A percentile compares a stretch with the other conserved stretches of the same genome.
phyloP scores from a whole-genome alignment of 164 flowering plant species.

The Buxus sempervirens region DNA sequence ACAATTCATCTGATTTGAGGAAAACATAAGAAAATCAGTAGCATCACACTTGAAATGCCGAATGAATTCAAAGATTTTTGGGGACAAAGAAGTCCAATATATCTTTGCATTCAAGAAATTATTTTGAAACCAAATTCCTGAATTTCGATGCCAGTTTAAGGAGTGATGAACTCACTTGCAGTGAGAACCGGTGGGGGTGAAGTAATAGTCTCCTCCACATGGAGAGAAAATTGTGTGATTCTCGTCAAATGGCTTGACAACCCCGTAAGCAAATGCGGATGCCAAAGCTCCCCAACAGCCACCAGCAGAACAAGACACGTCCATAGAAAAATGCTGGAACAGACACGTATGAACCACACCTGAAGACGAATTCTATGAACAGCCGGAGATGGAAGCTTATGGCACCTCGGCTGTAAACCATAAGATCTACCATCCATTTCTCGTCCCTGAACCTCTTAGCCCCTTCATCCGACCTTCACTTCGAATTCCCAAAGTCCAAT shows the following conservation, averaged over 20 bases:
- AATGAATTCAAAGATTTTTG: too few relatives aligned
- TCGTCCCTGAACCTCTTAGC: constrained; percentile 34
- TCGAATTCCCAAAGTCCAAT: not conserved
- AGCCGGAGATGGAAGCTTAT: constrained; percentile 35
- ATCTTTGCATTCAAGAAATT: too few relatives aligned
- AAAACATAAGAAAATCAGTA: too few relatives aligned
- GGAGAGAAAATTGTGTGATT: constrained; percentile 22
- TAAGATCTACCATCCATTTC: constrained; percentile 79
- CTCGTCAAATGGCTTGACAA: constrained; percentile 30
- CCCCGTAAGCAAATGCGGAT: constrained; percentile 39
- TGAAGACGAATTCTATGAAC: constrained; percentile 56
- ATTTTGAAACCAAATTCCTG: too few relatives aligned
- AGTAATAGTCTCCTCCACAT: constrained; percentile 24
- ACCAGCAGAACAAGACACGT: constrained; percentile 88
- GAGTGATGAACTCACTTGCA: constrained; percentile 43
- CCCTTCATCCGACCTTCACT: constrained; percentile 30
- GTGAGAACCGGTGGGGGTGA: constrained; percentile 43
- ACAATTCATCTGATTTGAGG: too few relatives aligned
- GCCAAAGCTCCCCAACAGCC: constrained; percentile 80
- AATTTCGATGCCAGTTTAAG: not conserved
- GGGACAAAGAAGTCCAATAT: too few relatives aligned
- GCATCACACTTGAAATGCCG: too few relatives aligned
- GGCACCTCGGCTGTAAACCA: constrained; percentile 33
- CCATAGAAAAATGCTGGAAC: constrained; percentile 86
- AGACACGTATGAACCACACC: constrained; percentile 82